phyloP scores from a whole-genome alignment of 495 filamentous ascomycete genomes.

The Halenospora varia region DNA sequence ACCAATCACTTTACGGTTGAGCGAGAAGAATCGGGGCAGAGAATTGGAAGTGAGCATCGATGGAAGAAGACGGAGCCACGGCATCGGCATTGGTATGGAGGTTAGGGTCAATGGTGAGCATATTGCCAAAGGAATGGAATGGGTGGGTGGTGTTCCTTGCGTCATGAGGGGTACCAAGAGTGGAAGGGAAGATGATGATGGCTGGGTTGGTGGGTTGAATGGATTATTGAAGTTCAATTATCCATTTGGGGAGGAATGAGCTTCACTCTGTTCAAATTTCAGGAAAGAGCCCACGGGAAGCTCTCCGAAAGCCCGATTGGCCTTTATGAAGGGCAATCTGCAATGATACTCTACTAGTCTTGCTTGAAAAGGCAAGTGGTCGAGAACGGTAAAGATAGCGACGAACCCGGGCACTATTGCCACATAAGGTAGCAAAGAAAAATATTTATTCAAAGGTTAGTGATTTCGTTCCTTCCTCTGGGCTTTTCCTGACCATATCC shows the following conservation, averaged over 20 bases:
- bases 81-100: conserved; percentile 77
- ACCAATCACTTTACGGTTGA: conserved; percentile 75
- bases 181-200: conserved; percentile 66
- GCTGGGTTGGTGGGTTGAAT: conserved; percentile 96
- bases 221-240: conserved; percentile 96
- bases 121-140: conserved; percentile 50
- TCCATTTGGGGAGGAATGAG: conserved; percentile 77
- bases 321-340: too few species aligned
- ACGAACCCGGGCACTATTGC: too few species aligned
- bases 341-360: too few species aligned
- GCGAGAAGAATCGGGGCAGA: conserved; percentile 75
- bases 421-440: too few species aligned
- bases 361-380: too few species aligned
- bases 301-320: too few species aligned
- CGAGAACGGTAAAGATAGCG: too few species aligned
- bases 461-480: too few species aligned
- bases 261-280: background rate
- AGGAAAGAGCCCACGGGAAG: too few species aligned
- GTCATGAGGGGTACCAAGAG: conserved; percentile 51
- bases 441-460: too few species aligned
- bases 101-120: conserved; percentile 81
- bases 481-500: too few species aligned
- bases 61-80: conserved; percentile 66
- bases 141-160: conserved; percentile 66
- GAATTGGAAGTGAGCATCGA: conserved; percentile 89